Evolutionary conservation across 2,329 filamentous ascomycete species (phyloP).

Genomic region (Drechslerella dactyloides): DNA sequence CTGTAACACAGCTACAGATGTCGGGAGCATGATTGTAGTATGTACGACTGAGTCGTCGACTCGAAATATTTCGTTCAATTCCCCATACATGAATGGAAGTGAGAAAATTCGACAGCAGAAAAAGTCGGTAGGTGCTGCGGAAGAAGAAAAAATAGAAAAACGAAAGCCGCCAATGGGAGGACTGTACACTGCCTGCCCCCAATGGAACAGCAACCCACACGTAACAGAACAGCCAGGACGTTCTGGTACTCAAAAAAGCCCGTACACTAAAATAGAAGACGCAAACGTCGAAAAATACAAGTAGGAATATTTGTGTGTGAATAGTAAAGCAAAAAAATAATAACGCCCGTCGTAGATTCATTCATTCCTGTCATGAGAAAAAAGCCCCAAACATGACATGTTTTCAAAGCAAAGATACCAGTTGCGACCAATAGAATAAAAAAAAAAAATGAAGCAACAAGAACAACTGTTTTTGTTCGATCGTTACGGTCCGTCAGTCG

Average conservation of each 20-base stretch:
- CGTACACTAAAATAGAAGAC: conserved; percentile 1
- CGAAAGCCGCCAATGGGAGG: conserved; percentile 24
- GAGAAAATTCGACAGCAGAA: too few relatives aligned
- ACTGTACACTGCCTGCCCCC: conserved; percentile 15
- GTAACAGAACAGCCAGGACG: conserved; percentile 13
- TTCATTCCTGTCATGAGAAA: too few relatives aligned
- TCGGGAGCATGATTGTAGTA: too few relatives aligned
- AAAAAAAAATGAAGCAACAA: conserved; percentile 21
- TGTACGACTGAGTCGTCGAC: too few relatives aligned
- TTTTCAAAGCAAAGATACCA: background rate
- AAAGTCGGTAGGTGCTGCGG: too few relatives aligned
- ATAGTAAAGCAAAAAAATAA: too few relatives aligned
- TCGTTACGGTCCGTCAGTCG: conserved; percentile 43
- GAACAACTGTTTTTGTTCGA: conserved; percentile 14
- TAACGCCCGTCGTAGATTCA: too few relatives aligned
- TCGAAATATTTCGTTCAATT: too few relatives aligned
- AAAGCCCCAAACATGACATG: background rate
- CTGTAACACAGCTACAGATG: too few relatives aligned
- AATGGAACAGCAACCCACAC: conserved; percentile 8
- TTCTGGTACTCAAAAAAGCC: conserved; percentile 8
- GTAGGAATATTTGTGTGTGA: too few relatives aligned
- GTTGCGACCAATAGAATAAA: background rate
- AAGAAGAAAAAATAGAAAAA: conserved; percentile 12
- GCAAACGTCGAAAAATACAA: background rate
- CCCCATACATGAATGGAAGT: too few relatives aligned